phyloP scores from a whole-genome alignment of 2,329 filamentous ascomycete genomes.

The Raffaelea arxii region DNA sequence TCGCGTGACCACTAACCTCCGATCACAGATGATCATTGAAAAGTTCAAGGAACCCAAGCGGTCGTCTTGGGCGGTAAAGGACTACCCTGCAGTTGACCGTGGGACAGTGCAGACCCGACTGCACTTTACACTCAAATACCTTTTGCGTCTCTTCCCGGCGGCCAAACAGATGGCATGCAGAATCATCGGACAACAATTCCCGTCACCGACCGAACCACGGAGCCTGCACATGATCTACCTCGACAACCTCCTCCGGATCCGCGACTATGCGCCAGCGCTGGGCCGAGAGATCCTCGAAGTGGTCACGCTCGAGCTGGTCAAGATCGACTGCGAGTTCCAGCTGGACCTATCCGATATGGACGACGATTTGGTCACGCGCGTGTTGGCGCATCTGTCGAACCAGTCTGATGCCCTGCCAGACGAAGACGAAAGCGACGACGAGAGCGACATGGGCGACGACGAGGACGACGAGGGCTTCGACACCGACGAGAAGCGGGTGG shows the following conservation, averaged over 20 bases:
- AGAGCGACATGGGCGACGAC: slow-evolving; percentile 28
- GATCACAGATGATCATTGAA: slow-evolving; percentile 65
- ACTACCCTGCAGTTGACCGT: slow-evolving; percentile 50
- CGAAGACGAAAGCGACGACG: slow-evolving; percentile 32
- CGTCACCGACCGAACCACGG: slow-evolving; percentile 65
- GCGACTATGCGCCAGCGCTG: slow-evolving; percentile 67
- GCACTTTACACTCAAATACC: slow-evolving; percentile 64
- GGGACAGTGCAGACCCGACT: slow-evolving; percentile 61
- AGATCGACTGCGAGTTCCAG: slow-evolving; percentile 93
- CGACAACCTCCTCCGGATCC: slow-evolving; percentile 69
- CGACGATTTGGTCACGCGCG: slow-evolving; percentile 70
- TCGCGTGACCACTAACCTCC: background rate
- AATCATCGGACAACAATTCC: slow-evolving; percentile 60
- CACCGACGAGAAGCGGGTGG: background rate
- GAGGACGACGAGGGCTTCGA: background rate
- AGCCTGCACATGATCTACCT: slow-evolving; percentile 82
- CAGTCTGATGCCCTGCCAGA: slow-evolving; percentile 11
- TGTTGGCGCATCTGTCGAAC: slow-evolving; percentile 44
- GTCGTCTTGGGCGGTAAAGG: slow-evolving; percentile 36
- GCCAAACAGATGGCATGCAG: slow-evolving; percentile 60
- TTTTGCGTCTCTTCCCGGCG: slow-evolving; percentile 74
- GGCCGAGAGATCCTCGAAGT: slow-evolving; percentile 73
- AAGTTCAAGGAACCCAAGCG: slow-evolving; percentile 54
- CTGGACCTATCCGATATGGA: slow-evolving; percentile 87
- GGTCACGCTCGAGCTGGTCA: slow-evolving; percentile 78